Base-by-base conservation (phyloP, 2,329 filamentous ascomycete species). In the Aureobasidium lini region DNA sequence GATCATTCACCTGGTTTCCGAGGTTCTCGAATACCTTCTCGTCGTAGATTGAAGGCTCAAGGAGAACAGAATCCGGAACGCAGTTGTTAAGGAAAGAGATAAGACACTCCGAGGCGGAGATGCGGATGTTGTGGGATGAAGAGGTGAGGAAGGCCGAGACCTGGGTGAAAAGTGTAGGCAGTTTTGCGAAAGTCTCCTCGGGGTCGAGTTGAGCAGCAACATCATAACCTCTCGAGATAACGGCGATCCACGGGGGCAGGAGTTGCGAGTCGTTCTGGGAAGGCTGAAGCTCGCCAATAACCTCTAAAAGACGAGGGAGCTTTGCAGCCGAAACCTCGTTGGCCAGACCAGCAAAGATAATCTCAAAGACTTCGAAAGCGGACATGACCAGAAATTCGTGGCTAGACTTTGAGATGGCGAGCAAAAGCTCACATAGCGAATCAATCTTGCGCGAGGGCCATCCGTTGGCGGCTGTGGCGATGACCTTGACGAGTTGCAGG, bases 371-470 rank as follows among this genome's bases (percentile, higher is more conserved):
- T 65, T 96, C 93, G 67, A 99, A 96, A 0, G 92, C 89, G 10
- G 90, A 88, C 87, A 97, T 95, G 34, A 92, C 95, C 79, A 99
- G 86, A 72, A 93, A 95, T 71, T 97, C 92, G 71, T 95, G 96
- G 72, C 85, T 94, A 8, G 89, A 92, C 69, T 87, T 87, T 32
- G 93, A 93, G 62, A 97, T 95, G 65, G 86, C 85, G 65, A 99
- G 83, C 60, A 99, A 77, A 57, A 96, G 77, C 73, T 97, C 92
- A 72, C 92, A 96, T 36, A 99, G 78, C 2, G 87, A 80, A 75
- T 99, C 94, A 58, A 96, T 95, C 76, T 95, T 96, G 77, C 88
- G 90, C 77, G 88, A 96, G 0, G 94, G 94, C 94, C 94, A 99
- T 53, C 94, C 94, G 42, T 90, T 89, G 61, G 90, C 93, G 5